Evolutionary conservation across 129 eudicot species (phyloP), one percentile per base, ranked within the genome.

Genomic region (Flaveria sonorensis): DNA sequence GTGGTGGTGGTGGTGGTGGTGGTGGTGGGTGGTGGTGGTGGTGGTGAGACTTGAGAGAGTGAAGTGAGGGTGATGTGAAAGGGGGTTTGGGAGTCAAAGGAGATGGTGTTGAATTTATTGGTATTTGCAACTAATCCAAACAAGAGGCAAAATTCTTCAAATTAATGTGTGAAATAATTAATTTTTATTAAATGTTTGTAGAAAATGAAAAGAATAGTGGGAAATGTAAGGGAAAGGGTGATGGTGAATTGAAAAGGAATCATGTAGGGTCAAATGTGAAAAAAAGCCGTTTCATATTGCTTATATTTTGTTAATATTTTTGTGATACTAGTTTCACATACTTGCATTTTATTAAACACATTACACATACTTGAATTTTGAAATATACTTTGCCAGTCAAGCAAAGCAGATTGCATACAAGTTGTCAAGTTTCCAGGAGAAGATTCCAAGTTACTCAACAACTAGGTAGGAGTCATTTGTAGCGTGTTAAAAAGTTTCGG

Each of bases 1-100:
- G 39, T 4, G 57, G 23, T 1, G 77, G 50, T 52, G 75, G 64
- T 72, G 20, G 36, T 15, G 53, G 71, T 62, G 50, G 23, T 20
- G 57, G 64, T 19, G 71, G n/a, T 24, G 62, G 39, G 39, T 4
- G 57, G 23, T 1, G 77, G 50, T 52, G 75, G 64, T 72, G 20
- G 36, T 15, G 53, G 71, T 62, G 50, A 16, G n/a, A n/a, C n/a
- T 16, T n/a, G 68, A 4, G 52, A 64, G 59, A 80, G 63, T 73
- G 63, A 52, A 73, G 83, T 73, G 79, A 73, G 79, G 64, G 47
- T 13, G 57, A 75, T 79, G 83, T 79, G 84, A 52, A 69, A 80
- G 32, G 64, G 53, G 55, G 15, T 55, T 52, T 19, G 60, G 70
- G 45, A 66, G 80, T 74, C 84, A 81, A 81, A 18, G 75, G 75